A percentile compares a stretch with the other conserved stretches of the same genome.
phyloP scores from a whole-genome alignment of 208 protist genomes.

The Angomonas ambiguus region DNA sequence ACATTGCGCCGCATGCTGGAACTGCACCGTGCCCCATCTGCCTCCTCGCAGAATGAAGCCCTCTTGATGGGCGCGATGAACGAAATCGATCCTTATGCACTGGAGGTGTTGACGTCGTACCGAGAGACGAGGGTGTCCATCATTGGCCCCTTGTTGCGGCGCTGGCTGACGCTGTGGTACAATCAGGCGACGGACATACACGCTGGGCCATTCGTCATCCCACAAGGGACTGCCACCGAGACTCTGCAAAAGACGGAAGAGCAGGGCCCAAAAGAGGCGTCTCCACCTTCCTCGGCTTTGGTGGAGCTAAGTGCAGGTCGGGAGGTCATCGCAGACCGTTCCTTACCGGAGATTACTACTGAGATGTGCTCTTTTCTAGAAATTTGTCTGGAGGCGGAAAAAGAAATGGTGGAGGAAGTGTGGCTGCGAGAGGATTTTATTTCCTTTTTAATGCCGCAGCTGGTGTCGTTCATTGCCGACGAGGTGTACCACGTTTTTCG shows the following conservation, averaged over 20 bases:
- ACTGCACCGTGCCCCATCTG: slow-evolving; percentile 36
- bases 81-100: slow-evolving; percentile 32
- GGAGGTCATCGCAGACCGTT: background rate
- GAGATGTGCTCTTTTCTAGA: slow-evolving; percentile 59
- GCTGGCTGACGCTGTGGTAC: slow-evolving; percentile 51
- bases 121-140: slow-evolving; percentile 54
- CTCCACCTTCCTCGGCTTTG: background rate
- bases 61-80: slow-evolving; percentile 28
- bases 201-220: slow-evolving; percentile 19
- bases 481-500: slow-evolving; percentile 83
- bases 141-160: slow-evolving; percentile 56
- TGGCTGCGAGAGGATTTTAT: slow-evolving; percentile 78
- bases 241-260: background rate
- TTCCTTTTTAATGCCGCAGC: slow-evolving; percentile 41
- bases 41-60: slow-evolving; percentile 32
- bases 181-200: slow-evolving; percentile 7
- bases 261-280: background rate
- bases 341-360: slow-evolving; percentile 45
- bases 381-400: slow-evolving; percentile 42
- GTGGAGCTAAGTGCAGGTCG: background rate
- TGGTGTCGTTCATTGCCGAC: slow-evolving; percentile 52
- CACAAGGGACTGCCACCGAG: background rate
- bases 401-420: slow-evolving; percentile 48
- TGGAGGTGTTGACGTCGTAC: slow-evolving; percentile 61
- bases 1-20: slow-evolving; percentile 75